Percentiles rank a stretch among this genome's conserved stretches.
These are phyloP conservation scores for Melanomma pulvis-pyrius DNA, from an alignment of 495 filamentous ascomycete species.

Conservation along the genomic window DNA sequence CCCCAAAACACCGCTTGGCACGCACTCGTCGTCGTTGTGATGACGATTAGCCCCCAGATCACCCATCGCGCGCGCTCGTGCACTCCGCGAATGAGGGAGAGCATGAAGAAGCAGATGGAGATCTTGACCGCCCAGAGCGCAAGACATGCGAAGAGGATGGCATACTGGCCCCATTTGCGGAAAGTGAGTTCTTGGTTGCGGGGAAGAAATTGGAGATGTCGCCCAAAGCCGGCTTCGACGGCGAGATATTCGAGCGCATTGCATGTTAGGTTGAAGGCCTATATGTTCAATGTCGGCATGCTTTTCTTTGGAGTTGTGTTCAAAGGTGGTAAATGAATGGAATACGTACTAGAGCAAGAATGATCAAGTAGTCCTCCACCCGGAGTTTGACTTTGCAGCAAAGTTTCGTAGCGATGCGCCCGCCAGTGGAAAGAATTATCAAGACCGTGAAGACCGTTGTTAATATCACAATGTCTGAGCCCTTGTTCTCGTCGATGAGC, in stretches of 20 bases:
- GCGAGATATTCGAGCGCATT: neutral
- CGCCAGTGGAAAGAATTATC: neutral
- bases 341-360: neutral
- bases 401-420: neutral
- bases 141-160: neutral
- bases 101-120: neutral
- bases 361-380: neutral
- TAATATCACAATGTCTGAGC: no score
- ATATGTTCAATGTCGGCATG: no score
- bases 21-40: neutral
- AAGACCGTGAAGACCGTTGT: neutral
- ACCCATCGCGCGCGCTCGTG: neutral
- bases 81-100: conserved; percentile 5
- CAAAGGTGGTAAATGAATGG: no score
- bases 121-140: neutral
- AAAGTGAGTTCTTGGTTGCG: neutral
- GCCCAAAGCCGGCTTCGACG: neutral
- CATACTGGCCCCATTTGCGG: neutral
- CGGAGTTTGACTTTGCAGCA: neutral
- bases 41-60: conserved; percentile 4
- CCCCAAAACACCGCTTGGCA: conserved; percentile 9
- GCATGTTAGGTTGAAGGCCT: neutral
- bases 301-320: no score
- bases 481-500: no score
- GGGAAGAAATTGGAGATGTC: neutral